Conservation (phyloP, 345 rosid genomes). For the Gossypium ekmanianum region DNA sequence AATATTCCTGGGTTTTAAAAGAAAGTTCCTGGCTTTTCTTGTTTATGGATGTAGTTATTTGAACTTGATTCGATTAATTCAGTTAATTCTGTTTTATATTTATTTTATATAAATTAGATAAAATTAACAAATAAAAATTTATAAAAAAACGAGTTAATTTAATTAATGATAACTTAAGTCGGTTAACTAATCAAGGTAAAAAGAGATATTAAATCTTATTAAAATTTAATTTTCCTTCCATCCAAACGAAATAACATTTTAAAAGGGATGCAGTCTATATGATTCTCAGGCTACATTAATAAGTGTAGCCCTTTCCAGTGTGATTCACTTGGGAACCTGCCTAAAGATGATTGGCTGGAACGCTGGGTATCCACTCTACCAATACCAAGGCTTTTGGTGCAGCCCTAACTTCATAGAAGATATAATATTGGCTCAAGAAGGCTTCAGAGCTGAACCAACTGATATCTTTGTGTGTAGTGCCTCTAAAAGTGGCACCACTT, state of each 20-base stretch:
- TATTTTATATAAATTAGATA: no score
- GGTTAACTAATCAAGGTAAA: no score
- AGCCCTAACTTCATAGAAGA: not conserved
- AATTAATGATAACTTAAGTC: rapidly evolving
- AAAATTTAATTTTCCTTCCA: no score
- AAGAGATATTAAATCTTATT: no score
- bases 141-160: no score
- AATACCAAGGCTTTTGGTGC: not conserved
- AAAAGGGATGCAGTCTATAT: no score
- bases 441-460: not conserved
- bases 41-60: constrained; percentile 4
- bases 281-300: no score
- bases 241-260: no score
- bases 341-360: not conserved
- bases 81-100: no score
- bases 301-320: no score
- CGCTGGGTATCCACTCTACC: not conserved
- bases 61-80: not conserved
- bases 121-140: no score
- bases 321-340: not conserved
- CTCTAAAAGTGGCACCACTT: not conserved
- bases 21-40: not conserved
- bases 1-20: not conserved
- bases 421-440: not conserved
- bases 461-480: not conserved